Base-by-base conservation (phyloP, 2,329 filamentous ascomycete genomes). In the Beauveria australis region DNA sequence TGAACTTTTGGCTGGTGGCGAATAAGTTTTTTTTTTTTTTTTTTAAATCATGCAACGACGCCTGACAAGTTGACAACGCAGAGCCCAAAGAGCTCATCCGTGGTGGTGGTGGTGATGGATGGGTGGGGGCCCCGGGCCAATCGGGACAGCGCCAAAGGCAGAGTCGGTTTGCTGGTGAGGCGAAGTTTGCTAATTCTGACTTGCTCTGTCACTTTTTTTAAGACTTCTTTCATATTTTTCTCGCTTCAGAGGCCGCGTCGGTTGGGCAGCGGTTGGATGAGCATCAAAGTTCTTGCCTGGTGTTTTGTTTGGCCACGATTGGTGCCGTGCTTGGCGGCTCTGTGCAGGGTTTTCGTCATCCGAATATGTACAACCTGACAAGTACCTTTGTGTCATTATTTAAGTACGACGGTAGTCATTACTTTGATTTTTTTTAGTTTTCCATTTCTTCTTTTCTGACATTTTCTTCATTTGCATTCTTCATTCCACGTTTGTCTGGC, bases 321-420 rank as follows among this genome's bases (percentile, higher is more conserved):
- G 7, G 40, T 1, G 67, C 71, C 4, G 77, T 41, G 49, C 30
- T 37, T 2, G 28, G 53, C 40, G 26, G 40, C 40, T 37, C 40
- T 7, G 18, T 30, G 40, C 41, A 44, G 18, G 40, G 46, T 44
- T 44, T 46, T n/a, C 30, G 18, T 43, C 26, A 5, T 37, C 14
- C 33, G 5, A 5, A 37, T n/a, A 28, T 44, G 53, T 55, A 22
- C 43, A 56, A 56, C 41, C 26, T 19, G 43, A 47, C n/a, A 28
- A 37, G 41, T 16, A 40, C 10, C 18, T 5, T 56, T 19, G 33
- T 40, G 8, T 24, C n/a, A 12, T 14, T 54, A 54, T 54, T 44
- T 54, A 54, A 22, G 16, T 14, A 24, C 22, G 7, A 8, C 3
- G 3, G 9, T 46, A 14, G 14, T 18, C 24, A 10, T 12, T n/a